Evolutionary conservation across 306 rosid species (phyloP).

Genomic region (Vachellia pachyceras): DNA sequence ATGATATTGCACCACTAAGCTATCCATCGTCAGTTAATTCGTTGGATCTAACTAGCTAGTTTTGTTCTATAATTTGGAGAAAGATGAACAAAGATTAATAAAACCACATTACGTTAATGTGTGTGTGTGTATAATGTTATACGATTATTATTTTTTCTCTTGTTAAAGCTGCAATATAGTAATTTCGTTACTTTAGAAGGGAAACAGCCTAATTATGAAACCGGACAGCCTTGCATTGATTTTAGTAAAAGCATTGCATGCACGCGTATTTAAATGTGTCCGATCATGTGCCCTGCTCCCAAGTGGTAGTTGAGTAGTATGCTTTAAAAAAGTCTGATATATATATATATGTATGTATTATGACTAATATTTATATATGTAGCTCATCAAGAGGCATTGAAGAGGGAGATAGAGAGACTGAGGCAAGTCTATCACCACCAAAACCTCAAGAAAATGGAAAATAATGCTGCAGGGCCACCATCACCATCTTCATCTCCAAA

Average conservation of each 20-base stretch:
- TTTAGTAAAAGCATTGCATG: constrained; percentile 47
- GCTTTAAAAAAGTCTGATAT: constrained; percentile 28
- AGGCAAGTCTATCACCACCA: constrained; percentile 89
- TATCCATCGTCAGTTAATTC: constrained; percentile 6
- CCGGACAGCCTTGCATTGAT: constrained; percentile 26
- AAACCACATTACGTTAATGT: no score
- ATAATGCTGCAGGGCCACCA: constrained; percentile 48
- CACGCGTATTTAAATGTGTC: constrained; percentile 43
- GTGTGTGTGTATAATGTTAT: neutral
- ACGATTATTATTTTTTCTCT: constrained; percentile 5
- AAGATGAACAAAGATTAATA: neutral
- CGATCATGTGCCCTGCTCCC: constrained; percentile 47
- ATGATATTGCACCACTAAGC: constrained; percentile 11
- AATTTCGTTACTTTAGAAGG: constrained; percentile 30
- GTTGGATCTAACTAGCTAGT: neutral
- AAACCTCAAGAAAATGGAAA: constrained; percentile 55
- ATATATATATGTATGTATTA: neutral
- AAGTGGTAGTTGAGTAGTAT: constrained; percentile 17
- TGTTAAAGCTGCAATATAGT: constrained; percentile 33
- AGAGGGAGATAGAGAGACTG: constrained; percentile 95
- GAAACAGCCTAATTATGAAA: constrained; percentile 43
- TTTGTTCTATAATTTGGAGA: constrained; percentile 13
- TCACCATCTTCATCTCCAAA: constrained; percentile 41
- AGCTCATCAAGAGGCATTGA: constrained; percentile 98
- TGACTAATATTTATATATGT: constrained; percentile 32